These are phyloP conservation scores for Gossypium mustelinum DNA, from an alignment of 345 rosid genomes.

Conservation along the genomic window DNA sequence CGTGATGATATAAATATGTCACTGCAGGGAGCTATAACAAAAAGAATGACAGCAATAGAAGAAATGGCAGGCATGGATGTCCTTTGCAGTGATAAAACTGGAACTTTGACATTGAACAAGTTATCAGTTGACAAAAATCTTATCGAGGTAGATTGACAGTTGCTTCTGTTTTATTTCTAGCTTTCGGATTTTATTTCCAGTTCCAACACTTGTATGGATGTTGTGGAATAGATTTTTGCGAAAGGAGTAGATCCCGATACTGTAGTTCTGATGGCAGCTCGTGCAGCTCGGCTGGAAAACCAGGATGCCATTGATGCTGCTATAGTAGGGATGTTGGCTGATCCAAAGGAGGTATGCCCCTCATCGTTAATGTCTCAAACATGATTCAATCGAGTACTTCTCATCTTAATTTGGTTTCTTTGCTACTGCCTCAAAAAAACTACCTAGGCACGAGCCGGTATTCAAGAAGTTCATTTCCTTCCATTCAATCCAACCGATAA, in stretches of 20 bases:
- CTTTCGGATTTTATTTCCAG: background rate
- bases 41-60: slow-evolving; percentile 74
- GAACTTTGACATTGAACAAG: slow-evolving; percentile 63
- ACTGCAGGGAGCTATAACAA: slow-evolving; percentile 63
- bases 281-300: slow-evolving; percentile 59
- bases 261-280: slow-evolving; percentile 59
- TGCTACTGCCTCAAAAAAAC: slow-evolving; percentile 15
- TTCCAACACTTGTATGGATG: slow-evolving; percentile 8
- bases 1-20: background rate
- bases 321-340: slow-evolving; percentile 60
- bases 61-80: slow-evolving; percentile 80
- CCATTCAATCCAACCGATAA: slow-evolving; percentile 67
- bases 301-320: slow-evolving; percentile 68
- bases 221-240: slow-evolving; percentile 35
- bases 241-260: slow-evolving; percentile 46
- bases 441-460: slow-evolving; percentile 50
- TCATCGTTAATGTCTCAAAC: background rate
- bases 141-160: slow-evolving; percentile 40
- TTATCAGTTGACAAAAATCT: slow-evolving; percentile 56
- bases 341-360: slow-evolving; percentile 55
- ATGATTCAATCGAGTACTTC: background rate
- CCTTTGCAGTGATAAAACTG: slow-evolving; percentile 67
- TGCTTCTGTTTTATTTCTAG: background rate
- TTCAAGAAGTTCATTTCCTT: slow-evolving; percentile 60
- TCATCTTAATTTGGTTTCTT: slow-evolving; percentile 5